Evolutionary conservation across 305 asterid genomes (phyloP).

Genomic region (Euphrasia arctica): DNA sequence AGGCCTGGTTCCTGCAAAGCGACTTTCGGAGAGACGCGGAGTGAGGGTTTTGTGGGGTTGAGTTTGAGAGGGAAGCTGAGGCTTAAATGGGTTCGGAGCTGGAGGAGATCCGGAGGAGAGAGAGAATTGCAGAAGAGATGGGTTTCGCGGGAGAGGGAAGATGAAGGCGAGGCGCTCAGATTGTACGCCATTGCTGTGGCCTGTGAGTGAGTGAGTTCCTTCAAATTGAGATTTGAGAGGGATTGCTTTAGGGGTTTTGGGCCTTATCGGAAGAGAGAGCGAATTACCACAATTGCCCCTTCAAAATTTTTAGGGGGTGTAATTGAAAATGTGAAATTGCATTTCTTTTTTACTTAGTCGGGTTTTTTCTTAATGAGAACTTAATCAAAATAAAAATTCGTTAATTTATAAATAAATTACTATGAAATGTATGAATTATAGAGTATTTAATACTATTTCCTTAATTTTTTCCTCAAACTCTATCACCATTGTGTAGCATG

Average conservation of each 20-base stretch:
- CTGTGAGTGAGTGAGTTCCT: not conserved
- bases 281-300: too few relatives aligned
- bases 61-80: constrained; percentile 35
- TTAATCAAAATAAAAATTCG: too few relatives aligned
- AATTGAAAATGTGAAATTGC: too few relatives aligned
- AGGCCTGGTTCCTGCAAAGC: constrained; percentile 45
- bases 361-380: too few relatives aligned
- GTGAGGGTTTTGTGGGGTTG: constrained; percentile 29
- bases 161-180: constrained; percentile 42
- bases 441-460: too few relatives aligned
- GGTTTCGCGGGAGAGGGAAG: constrained; percentile 47
- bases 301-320: too few relatives aligned
- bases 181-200: constrained; percentile 52
- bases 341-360: too few relatives aligned
- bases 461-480: too few relatives aligned
- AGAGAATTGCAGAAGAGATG: constrained; percentile 48
- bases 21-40: constrained; percentile 35
- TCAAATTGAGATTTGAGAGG: constrained; percentile 17
- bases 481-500: too few relatives aligned
- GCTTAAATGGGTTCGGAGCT: constrained; percentile 30
- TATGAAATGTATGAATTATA: too few relatives aligned
- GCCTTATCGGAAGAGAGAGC: constrained; percentile 29
- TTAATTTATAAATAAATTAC: too few relatives aligned
- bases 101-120: constrained; percentile 35
- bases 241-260: constrained; percentile 18